These are phyloP conservation scores for Chrysosphaeria jannelii DNA, from an alignment of 2,329 filamentous ascomycete species.

Conservation along the genomic window DNA sequence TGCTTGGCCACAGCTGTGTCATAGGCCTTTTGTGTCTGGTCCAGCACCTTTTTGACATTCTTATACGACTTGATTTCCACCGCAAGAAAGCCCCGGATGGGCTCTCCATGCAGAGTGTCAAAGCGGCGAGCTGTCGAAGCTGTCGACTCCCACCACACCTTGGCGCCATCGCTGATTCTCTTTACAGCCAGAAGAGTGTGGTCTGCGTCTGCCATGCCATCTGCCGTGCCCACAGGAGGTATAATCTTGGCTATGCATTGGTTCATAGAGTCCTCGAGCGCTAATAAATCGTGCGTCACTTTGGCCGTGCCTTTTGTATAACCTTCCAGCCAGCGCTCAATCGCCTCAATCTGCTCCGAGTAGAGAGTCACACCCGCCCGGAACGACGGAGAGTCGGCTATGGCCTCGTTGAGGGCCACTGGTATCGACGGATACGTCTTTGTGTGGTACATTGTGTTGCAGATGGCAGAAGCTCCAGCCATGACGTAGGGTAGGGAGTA, in stretches of 20 bases:
- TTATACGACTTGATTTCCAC: slow-evolving; percentile 66
- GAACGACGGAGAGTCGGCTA: slow-evolving; percentile 87
- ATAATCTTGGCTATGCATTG: slow-evolving; percentile 44
- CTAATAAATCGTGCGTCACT: slow-evolving; percentile 29
- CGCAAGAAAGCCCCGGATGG: slow-evolving; percentile 46
- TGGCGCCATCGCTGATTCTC: slow-evolving; percentile 55
- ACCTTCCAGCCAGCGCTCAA: slow-evolving; percentile 69
- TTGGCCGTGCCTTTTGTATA: slow-evolving; percentile 23
- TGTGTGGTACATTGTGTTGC: too few species aligned
- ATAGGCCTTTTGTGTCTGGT: slow-evolving; percentile 55
- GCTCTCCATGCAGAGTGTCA: slow-evolving; percentile 50
- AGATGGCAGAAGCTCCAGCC: too few species aligned
- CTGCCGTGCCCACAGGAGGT: slow-evolving; percentile 44
- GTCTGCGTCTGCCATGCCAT: slow-evolving; percentile 69
- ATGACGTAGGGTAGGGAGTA: too few species aligned
- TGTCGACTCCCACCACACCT: slow-evolving; percentile 66
- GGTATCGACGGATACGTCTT: slow-evolving; percentile 33
- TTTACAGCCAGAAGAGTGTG: slow-evolving; percentile 73
- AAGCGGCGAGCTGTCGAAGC: slow-evolving; percentile 45
- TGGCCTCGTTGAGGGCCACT: slow-evolving; percentile 75
- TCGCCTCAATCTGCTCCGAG: slow-evolving; percentile 62
- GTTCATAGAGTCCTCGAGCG: slow-evolving; percentile 54
- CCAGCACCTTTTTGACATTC: slow-evolving; percentile 46
- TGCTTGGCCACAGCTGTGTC: slow-evolving; percentile 62
- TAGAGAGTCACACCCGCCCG: slow-evolving; percentile 68